Evolutionary conservation across 2,329 filamentous ascomycete genomes (phyloP).

Genomic region (Drechslera avenae): DNA sequence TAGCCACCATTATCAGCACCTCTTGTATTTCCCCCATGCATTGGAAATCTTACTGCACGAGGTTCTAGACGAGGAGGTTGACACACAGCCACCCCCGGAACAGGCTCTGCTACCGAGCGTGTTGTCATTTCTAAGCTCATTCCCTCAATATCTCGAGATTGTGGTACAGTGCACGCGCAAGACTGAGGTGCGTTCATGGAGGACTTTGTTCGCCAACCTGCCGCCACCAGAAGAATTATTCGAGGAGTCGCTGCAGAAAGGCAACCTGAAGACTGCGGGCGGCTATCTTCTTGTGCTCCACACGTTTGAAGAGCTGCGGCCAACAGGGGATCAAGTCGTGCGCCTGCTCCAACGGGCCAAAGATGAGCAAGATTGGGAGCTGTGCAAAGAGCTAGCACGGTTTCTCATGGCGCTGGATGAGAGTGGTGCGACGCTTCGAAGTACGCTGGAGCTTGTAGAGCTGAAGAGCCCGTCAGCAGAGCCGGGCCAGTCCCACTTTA

Average conservation of each 20-base stretch:
- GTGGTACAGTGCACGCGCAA: conserved; percentile 97
- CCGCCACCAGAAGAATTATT: conserved; percentile 91
- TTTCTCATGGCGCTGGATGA: conserved; percentile 93
- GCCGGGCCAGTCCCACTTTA: conserved; percentile 37
- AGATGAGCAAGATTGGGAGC: conserved; percentile 86
- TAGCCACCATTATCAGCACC: conserved; percentile 80
- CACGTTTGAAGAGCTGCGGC: conserved; percentile 66
- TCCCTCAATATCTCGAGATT: conserved; percentile 86
- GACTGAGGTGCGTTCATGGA: conserved; percentile 93
- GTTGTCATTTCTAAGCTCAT: conserved; percentile 59
- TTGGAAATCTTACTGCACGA: conserved; percentile 91
- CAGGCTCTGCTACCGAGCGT: conserved; percentile 58
- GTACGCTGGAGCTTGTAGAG: conserved; percentile 65
- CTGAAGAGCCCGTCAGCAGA: conserved; percentile 40
- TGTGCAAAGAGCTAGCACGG: conserved; percentile 93
- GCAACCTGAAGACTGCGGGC: conserved; percentile 89
- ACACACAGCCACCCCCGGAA: conserved; percentile 59
- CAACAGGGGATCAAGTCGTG: conserved; percentile 77
- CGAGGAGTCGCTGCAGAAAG: conserved; percentile 84
- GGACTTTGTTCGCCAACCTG: conserved; percentile 87
- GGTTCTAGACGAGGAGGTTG: conserved; percentile 92
- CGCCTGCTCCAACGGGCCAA: conserved; percentile 81
- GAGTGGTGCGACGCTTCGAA: conserved; percentile 76
- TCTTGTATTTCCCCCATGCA: conserved; percentile 92
- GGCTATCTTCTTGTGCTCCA: conserved; percentile 96